Evolutionary conservation across 1,284 basidiomycete species (phyloP), one percentile per base, ranked within the genome.

Genomic region (Afroboletus lepidellus): DNA sequence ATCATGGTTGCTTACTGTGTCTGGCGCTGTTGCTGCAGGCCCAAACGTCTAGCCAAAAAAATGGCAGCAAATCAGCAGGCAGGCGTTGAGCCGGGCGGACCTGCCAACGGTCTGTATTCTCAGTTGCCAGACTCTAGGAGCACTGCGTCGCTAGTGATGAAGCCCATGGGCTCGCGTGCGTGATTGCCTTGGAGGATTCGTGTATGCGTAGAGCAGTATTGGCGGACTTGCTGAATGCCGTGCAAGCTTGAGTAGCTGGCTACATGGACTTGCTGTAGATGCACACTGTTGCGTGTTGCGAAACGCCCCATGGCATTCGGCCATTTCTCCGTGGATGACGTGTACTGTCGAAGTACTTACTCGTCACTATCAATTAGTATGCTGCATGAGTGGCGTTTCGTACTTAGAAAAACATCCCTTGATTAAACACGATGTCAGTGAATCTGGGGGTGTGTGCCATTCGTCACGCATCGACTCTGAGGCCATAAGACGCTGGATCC

Each of bases 11-110:
- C 77, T 15, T 72, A 77, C 54, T 77, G 78, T 59, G 59, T 86
- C 37, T 87, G 84, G 82, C 75, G 77, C 47, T 88, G 83, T 69
- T 89, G 87, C 68, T 79, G 79, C 61, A 72, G 75, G 44, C 69
- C 73, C 41, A 68, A 63, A 54, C 69, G 68, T 21, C 46, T 60
- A 39, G 66, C 57, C 29, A 65, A 58, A 57, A 55, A 57, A 42
- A 50, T 52, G 29, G 59, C 53, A 16, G 42, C 54, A 2, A 57
- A 55, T 27, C 64, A 69, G 34, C 56, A 66, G 24, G 23, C 38
- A 13, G 46, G 30, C 43, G 12, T 18, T 43, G 32, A 18, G 5
- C 32, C 38, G 1, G 37, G 36, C 33, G 53, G 50, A 24, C 12
- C 42, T 1, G 42, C 20, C 3, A 39, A 27, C 11, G 55, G 66